These are phyloP conservation scores for Leptographium wingfieldii DNA, from an alignment of 2,329 filamentous ascomycete species.

Conservation along the genomic window DNA sequence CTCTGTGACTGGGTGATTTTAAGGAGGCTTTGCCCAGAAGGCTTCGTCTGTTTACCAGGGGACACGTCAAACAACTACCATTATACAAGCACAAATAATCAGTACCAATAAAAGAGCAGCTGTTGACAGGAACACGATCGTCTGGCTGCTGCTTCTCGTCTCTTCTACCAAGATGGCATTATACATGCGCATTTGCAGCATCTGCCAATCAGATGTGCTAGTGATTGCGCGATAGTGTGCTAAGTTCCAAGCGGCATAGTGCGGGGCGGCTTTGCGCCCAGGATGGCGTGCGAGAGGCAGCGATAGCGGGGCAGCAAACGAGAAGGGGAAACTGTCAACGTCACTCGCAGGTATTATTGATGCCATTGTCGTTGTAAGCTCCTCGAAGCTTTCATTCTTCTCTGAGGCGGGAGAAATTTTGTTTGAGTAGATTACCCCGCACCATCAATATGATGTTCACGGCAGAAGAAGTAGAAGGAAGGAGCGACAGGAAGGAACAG, in stretches of 20 bases:
- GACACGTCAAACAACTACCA: no score
- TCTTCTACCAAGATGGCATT: conserved; percentile 10
- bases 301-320: conserved; percentile 1
- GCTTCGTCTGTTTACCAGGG: no score
- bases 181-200: neutral
- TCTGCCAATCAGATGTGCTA: conserved; percentile 7
- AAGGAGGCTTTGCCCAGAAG: no score
- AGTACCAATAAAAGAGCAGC: neutral
- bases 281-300: neutral
- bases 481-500: neutral
- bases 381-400: neutral
- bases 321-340: neutral
- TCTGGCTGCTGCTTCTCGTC: no score
- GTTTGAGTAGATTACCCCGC: no score
- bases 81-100: neutral
- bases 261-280: conserved; percentile 6
- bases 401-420: no score
- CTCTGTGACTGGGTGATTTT: no score
- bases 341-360: neutral
- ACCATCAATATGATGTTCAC: no score
- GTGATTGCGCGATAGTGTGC: conserved; percentile 13
- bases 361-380: neutral
- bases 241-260: conserved; percentile 9
- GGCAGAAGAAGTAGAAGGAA: no score
- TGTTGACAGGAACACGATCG: neutral